Evolutionary conservation across 2,329 filamentous ascomycete genomes (phyloP), one percentile per base, ranked within the genome.

Genomic region (Cladosporium sp.): DNA sequence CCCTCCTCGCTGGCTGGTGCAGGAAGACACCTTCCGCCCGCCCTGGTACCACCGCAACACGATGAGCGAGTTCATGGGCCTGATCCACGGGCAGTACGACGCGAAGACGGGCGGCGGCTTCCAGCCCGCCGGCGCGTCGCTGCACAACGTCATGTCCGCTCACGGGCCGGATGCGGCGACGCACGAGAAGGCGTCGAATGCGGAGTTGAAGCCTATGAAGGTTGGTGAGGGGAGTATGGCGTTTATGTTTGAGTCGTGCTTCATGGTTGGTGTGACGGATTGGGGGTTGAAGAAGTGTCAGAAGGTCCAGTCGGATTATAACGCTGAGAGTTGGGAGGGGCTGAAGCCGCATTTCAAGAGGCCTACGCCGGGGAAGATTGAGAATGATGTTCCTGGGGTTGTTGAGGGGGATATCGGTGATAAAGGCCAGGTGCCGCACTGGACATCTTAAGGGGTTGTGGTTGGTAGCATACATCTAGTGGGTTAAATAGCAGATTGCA

Each of bases 321-420:
- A 83, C 64, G 81, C 84, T 52, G 86, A 95, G 73, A 91, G 86
- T 65, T 95, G 89, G 89, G 82, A 72, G 58, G 67, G 70, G 11
- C 55, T 78, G 57, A 74, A 74, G 62, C 64, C 73, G 51, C 71
- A 70, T 50, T 78, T 77, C 53, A 61, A 56, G 53, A n/a, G 59
- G 47, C 57, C 56, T 20, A 53, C 48, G 32, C 53, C 50, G 9
- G 44, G 36, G 18, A 52, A 56, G 48, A 54, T 59, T 13, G 48
- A 51, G 19, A 63, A 61, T 50, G 58, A 56, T 18, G 43, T 47
- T 11, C 43, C 49, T 27, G 36, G 51, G 18, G 54, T 47, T 13
- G 44, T 24, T 3, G 36, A 58, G 13, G 62, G 61, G 3, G 41
- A 50, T 37, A 55, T 59, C 42, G 61, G 59, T n/a, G 58, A 62